Evolutionary conservation across 1,284 basidiomycete genomes (phyloP).

Genomic region (Singerocomus inundabilis): DNA sequence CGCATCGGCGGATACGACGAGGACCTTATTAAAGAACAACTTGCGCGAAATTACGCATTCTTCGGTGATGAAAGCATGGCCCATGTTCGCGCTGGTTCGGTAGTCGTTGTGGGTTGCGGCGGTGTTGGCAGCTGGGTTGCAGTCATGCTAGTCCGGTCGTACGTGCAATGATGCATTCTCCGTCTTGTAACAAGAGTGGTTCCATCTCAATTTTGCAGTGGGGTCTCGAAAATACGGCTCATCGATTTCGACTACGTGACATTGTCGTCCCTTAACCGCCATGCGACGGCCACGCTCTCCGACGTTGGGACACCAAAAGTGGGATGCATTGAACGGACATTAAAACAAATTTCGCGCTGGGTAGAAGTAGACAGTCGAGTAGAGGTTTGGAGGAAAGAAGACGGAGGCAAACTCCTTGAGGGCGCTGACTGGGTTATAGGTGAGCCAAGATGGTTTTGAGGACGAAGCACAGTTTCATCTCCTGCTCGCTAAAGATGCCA

Average conservation of each 20-base stretch:
- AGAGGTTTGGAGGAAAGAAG: slow-evolving; percentile 81
- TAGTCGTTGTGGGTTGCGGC: slow-evolving; percentile 92
- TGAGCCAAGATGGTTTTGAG: slow-evolving; percentile 34
- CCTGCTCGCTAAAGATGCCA: slow-evolving; percentile 63
- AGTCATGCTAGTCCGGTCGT: slow-evolving; percentile 90
- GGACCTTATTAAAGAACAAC: slow-evolving; percentile 77
- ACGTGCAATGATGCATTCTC: slow-evolving; percentile 34
- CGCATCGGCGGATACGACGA: slow-evolving; percentile 57
- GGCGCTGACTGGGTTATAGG: slow-evolving; percentile 90
- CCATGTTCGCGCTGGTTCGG: slow-evolving; percentile 71
- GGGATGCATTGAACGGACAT: slow-evolving; percentile 69
- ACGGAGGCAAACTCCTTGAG: slow-evolving; percentile 68
- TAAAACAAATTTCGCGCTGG: slow-evolving; percentile 70
- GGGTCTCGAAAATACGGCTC: slow-evolving; percentile 69
- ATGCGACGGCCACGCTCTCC: slow-evolving; percentile 86
- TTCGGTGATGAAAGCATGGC: slow-evolving; percentile 90
- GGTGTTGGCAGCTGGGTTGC: slow-evolving; percentile 97
- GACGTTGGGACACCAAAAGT: slow-evolving; percentile 98
- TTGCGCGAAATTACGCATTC: slow-evolving; percentile 94
- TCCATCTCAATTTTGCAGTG: slow-evolving; percentile 42
- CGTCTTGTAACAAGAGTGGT: neutral
- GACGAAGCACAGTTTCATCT: slow-evolving; percentile 13
- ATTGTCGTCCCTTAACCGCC: slow-evolving; percentile 88
- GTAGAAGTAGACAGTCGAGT: slow-evolving; percentile 80
- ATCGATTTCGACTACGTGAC: slow-evolving; percentile 94